Base-by-base conservation (phyloP, 768 basidiomycete species). In the Cyclocybe aegerita region DNA sequence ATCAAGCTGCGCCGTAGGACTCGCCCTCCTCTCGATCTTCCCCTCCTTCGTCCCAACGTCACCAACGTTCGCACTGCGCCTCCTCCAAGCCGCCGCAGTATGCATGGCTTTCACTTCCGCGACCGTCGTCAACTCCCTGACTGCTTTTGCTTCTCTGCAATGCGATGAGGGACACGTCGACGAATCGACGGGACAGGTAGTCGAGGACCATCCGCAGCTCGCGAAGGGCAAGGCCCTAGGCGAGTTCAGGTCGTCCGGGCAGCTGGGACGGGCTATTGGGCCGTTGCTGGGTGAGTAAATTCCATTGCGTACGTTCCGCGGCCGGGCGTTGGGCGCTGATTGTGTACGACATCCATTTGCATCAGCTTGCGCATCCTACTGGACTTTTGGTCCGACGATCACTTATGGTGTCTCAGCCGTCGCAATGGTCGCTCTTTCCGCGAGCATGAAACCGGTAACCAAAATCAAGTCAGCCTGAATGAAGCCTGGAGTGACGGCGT, bases 101-200 rank as follows among this genome's bases (percentile, higher is more conserved):
- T 90, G 86, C 60, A 77, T 98, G 70, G 93, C 93, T 4, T 97
- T 93, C 72, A 97, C 96, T 4, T 90, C 87, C 53, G 95, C 96
- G 4, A 97, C 93, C 1, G 95, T 97, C 43, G 96, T 99, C 54
- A 98, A 90, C 62, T 83, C 91, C 7, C 74, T 99, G 56, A 99
- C 93, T 34, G 86, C 94, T 17, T 83, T 87, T 55, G 96, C 95
- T 8, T 94, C 93, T 10, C 65, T 94, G 57, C 93, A 95, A 68
- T 94, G 92, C 55, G 90, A 96, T 62, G 90, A 93, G 29, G 77
- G 69, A 9, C 69, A 68, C 9, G 65, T 79, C 11, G 82, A 86
- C 61, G 66, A 71, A 7, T 74, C 74, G 35, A 83, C 81, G 0
- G 82, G 81, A 7, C 84, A 88, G 62, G 67, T 77, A 0, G 55